These are phyloP conservation scores for Austropuccinia psidii DNA, from an alignment of 1,284 basidiomycete species.

Conservation along the genomic window DNA sequence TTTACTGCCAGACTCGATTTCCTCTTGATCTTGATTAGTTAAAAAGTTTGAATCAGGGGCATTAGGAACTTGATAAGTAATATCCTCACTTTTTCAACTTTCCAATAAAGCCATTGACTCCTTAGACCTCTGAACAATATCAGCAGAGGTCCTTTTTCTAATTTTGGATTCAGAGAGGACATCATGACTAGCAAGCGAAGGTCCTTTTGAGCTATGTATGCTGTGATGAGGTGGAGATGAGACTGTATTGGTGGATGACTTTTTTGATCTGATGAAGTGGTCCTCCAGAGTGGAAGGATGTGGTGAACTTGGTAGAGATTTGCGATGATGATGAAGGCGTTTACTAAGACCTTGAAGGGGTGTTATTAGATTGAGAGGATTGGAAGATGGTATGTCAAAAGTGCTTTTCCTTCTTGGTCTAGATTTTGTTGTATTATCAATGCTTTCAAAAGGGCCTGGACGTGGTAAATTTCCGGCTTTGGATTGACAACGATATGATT, in stretches of 20 bases:
- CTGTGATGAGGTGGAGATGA: neutral
- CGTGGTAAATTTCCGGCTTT: neutral
- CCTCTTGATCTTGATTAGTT: neutral
- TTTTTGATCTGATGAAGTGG: neutral
- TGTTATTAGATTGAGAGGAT: neutral
- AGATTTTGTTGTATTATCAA: neutral
- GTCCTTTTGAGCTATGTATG: neutral
- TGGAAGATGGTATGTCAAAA: slow-evolving; percentile 3
- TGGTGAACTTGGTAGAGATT: neutral
- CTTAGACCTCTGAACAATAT: slow-evolving; percentile 30
- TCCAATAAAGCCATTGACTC: slow-evolving; percentile 26
- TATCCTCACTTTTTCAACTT: slow-evolving; percentile 15
- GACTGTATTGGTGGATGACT: neutral
- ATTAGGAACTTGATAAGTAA: slow-evolving; percentile 12
- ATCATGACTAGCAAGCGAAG: neutral
- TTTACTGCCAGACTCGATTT: neutral
- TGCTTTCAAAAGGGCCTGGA: neutral
- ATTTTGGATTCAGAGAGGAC: neutral
- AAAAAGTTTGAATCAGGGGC: neutral
- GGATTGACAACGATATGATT: neutral
- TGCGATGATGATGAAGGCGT: slow-evolving; percentile 8
- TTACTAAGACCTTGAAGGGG: neutral
- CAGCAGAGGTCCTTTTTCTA: slow-evolving; percentile 23
- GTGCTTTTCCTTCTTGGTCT: neutral
- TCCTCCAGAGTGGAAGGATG: neutral